Evolutionary conservation across 371 early-diverging fungal genomes (phyloP).

Genomic region (Nematocida displodere): DNA sequence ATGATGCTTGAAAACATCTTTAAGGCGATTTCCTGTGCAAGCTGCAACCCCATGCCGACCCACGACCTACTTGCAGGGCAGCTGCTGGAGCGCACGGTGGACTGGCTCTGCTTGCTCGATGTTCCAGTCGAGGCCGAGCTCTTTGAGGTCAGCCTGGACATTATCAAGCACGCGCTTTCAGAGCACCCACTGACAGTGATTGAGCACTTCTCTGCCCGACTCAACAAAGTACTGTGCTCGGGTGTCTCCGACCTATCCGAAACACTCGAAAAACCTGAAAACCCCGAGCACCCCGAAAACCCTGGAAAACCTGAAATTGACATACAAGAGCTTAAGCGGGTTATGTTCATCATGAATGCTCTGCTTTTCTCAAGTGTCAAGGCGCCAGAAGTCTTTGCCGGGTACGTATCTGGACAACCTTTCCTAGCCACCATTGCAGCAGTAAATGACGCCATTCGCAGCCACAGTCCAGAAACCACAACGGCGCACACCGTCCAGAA

Average conservation of each 20-base stretch:
- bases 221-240: not conserved
- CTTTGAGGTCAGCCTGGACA: not conserved
- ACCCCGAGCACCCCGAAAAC: not conserved
- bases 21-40: constrained; percentile 1
- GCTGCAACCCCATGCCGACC: not conserved
- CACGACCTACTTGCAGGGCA: not conserved
- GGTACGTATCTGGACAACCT: not conserved
- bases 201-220: not conserved
- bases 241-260: not conserved
- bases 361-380: not conserved
- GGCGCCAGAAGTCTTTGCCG: not conserved
- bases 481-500: not conserved
- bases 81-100: not conserved
- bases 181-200: not conserved
- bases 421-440: not conserved
- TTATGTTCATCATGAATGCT: not conserved
- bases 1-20: constrained; percentile 25
- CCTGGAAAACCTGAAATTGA: too few species aligned
- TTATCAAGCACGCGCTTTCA: not conserved
- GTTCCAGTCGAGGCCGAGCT: not conserved
- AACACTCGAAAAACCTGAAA: too few species aligned
- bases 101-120: constrained; percentile 4
- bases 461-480: not conserved
- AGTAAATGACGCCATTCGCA: not conserved
- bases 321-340: not conserved